Conservation (phyloP, 2,329 filamentous ascomycete genomes). For the Trichoderma sp. region DNA sequence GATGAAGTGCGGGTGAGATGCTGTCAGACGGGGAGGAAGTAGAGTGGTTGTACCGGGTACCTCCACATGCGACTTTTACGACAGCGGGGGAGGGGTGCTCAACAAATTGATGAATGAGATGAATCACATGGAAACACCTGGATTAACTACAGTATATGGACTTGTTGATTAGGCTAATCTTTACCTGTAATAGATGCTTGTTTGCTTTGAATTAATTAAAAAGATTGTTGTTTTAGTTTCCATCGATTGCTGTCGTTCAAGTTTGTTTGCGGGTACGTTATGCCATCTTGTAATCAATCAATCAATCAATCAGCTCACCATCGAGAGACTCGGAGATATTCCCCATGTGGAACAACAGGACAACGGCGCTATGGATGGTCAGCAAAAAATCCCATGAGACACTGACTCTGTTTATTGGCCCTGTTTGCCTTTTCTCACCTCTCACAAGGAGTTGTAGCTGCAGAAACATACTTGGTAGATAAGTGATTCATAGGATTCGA, state of each 20-base stretch:
- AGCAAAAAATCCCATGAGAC: neutral
- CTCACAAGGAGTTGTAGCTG: neutral
- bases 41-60: neutral
- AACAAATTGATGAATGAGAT: neutral
- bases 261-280: neutral
- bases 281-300: neutral
- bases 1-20: neutral
- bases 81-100: neutral
- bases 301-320: neutral
- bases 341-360: neutral
- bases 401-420: neutral
- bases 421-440: neutral
- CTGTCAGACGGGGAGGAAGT: neutral
- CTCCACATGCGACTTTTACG: neutral
- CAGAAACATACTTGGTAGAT: neutral
- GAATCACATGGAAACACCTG: neutral
- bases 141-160: neutral
- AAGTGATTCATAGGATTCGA: neutral
- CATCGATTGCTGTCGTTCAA: neutral
- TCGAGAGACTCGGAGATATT: neutral
- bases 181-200: neutral
- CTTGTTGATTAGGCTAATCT: neutral
- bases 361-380: neutral
- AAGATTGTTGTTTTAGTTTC: neutral
- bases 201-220: neutral